Evolutionary conservation across 2,329 filamentous ascomycete genomes (phyloP).

Genomic region (Lizonia empirigonia): DNA sequence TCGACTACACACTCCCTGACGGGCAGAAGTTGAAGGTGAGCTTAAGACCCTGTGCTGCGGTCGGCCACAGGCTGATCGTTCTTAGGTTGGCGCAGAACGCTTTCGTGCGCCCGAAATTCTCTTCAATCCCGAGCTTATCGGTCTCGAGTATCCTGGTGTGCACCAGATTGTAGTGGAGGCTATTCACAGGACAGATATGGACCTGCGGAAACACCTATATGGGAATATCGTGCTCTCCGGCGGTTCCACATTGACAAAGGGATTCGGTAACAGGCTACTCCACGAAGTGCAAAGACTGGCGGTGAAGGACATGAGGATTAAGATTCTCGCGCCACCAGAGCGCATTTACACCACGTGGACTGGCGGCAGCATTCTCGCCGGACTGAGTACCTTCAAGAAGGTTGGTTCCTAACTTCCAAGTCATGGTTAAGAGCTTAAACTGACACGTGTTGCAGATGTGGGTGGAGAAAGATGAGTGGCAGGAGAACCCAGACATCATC

Average conservation of each 20-base stretch:
- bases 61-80: conserved; percentile 28
- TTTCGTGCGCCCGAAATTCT: conserved; percentile 97
- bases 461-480: conserved; percentile 99
- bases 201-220: conserved; percentile 90
- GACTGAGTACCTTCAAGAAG: conserved; percentile 98
- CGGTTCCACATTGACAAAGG: conserved; percentile 93
- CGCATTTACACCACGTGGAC: conserved; percentile 99
- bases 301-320: conserved; percentile 99
- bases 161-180: conserved; percentile 98
- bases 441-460: conserved; percentile 75
- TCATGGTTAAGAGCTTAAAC: conserved; percentile 20
- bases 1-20: conserved; percentile 90
- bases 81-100: conserved; percentile 84
- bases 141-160: conserved; percentile 93
- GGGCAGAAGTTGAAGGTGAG: conserved; percentile 87
- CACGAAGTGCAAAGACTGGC: conserved; percentile 91
- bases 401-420: conserved; percentile 56
- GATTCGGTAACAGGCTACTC: conserved; percentile 90
- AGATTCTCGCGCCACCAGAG: conserved; percentile 97
- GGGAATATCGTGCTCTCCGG: conserved; percentile 97
- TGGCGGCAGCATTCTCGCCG: conserved; percentile 94
- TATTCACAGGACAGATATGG: conserved; percentile 93
- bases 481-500: conserved; percentile 98
- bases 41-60: conserved; percentile 9
- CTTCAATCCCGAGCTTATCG: conserved; percentile 96